Percentiles rank a stretch among this genome's conserved stretches.
phyloP scores from a whole-genome alignment of 371 early-diverging fungal genomes.

The Rhizopus stolonifer region DNA sequence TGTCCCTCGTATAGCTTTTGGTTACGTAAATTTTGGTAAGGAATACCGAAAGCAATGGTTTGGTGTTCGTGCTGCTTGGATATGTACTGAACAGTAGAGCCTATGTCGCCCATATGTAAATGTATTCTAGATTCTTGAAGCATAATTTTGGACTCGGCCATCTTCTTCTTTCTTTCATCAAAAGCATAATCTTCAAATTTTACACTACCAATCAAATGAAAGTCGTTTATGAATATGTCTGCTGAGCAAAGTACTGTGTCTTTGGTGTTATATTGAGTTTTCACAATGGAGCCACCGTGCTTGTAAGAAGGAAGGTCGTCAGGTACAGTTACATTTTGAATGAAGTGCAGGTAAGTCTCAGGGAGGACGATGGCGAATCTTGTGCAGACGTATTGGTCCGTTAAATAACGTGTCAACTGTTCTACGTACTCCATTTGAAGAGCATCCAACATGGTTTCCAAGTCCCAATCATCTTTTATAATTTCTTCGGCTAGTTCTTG shows the following conservation, averaged over 20 bases:
- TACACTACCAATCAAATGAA: slow-evolving; percentile 55
- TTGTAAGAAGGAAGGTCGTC: slow-evolving; percentile 63
- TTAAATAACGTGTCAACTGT: slow-evolving; percentile 56
- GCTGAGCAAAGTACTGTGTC: slow-evolving; percentile 68
- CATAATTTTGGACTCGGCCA: slow-evolving; percentile 53
- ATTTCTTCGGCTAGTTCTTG: slow-evolving; percentile 71
- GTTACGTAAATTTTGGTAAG: slow-evolving; percentile 45
- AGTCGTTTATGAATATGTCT: slow-evolving; percentile 61
- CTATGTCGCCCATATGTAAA: slow-evolving; percentile 51
- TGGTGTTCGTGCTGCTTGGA: slow-evolving; percentile 28
- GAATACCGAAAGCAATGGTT: slow-evolving; percentile 64
- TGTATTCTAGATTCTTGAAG: slow-evolving; percentile 61
- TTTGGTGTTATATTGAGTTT: slow-evolving; percentile 63
- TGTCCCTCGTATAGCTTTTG: slow-evolving; percentile 8
- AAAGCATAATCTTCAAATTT: slow-evolving; percentile 63
- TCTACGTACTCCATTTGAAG: slow-evolving; percentile 69
- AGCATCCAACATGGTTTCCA: slow-evolving; percentile 72
- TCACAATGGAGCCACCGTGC: slow-evolving; percentile 48
- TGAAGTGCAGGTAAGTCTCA: slow-evolving; percentile 65
- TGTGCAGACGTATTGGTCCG: slow-evolving; percentile 50
- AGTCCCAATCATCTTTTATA: slow-evolving; percentile 64
- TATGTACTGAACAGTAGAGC: slow-evolving; percentile 60
- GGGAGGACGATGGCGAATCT: slow-evolving; percentile 64
- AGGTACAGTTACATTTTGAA: slow-evolving; percentile 78
- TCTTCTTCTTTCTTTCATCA: slow-evolving; percentile 50